Evolutionary conservation across 1,139 yeast genomes (phyloP).

Genomic region (Yamadazyma blattariae): DNA sequence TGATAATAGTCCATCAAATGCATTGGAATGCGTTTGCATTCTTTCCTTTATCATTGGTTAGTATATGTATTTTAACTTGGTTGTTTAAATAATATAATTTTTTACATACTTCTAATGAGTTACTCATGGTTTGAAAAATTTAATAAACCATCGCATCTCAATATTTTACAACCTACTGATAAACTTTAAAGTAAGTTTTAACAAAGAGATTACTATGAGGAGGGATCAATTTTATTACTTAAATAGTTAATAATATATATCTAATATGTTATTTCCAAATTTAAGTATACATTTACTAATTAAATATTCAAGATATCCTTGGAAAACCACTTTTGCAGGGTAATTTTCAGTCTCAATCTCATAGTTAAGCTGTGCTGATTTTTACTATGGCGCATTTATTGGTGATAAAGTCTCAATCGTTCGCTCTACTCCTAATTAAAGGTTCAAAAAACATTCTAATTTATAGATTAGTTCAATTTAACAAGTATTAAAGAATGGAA

Average conservation of each 20-base stretch:
- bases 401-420: constrained; percentile 2
- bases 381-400: background rate
- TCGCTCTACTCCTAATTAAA: constrained; percentile 9
- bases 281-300: too few relatives aligned
- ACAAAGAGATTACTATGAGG: too few relatives aligned
- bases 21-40: constrained; percentile 76
- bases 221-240: too few relatives aligned
- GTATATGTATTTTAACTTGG: constrained; percentile 11
- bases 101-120: constrained; percentile 52
- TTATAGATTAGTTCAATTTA: too few relatives aligned
- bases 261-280: too few relatives aligned
- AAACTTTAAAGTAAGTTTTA: too few relatives aligned
- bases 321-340: too few relatives aligned
- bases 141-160: constrained; percentile 14
- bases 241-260: too few relatives aligned
- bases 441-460: too few relatives aligned
- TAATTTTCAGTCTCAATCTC: background rate
- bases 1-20: constrained; percentile 87
- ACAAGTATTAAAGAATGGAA: constrained; percentile 11
- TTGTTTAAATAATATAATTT: background rate
- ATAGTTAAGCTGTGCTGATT: background rate
- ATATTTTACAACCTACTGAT: too few relatives aligned
- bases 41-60: constrained; percentile 59
- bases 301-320: too few relatives aligned
- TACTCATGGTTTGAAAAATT: constrained; percentile 31